These are phyloP conservation scores for Anisodus acutangulus DNA, from an alignment of 257 asterid species.

Conservation along the genomic window DNA sequence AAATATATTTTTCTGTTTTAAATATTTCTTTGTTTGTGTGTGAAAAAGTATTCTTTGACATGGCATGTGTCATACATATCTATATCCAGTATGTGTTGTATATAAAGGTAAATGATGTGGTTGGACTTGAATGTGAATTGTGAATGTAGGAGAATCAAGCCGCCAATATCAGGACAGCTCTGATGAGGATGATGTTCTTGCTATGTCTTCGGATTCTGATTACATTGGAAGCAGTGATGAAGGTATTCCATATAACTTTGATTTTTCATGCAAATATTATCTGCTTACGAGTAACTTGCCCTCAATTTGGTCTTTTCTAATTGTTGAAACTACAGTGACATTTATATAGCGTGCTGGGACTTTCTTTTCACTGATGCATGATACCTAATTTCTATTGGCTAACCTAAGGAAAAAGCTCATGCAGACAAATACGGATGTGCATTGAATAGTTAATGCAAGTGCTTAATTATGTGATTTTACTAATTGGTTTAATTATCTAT, in stretches of 20 bases:
- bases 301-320: neutral
- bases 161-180: constrained; percentile 26
- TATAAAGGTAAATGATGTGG: constrained; percentile 10
- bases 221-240: constrained; percentile 16
- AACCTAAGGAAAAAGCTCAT: neutral
- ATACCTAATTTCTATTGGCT: neutral
- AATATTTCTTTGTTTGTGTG: neutral
- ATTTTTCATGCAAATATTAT: neutral
- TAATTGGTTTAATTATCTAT: neutral
- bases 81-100: neutral
- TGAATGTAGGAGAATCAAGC: constrained; percentile 20
- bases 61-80: constrained; percentile 12
- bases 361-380: neutral
- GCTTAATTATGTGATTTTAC: neutral
- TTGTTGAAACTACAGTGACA: neutral
- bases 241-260: constrained; percentile 29
- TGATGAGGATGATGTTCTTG: constrained; percentile 27
- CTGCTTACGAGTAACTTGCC: neutral
- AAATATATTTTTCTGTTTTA: neutral
- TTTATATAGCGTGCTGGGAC: neutral
- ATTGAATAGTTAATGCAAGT: neutral
- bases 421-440: neutral
- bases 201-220: constrained; percentile 33
- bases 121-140: constrained; percentile 20
- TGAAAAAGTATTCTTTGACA: neutral